Conservation (phyloP, 1,284 basidiomycete species). For the Fomitopsis betulina region DNA sequence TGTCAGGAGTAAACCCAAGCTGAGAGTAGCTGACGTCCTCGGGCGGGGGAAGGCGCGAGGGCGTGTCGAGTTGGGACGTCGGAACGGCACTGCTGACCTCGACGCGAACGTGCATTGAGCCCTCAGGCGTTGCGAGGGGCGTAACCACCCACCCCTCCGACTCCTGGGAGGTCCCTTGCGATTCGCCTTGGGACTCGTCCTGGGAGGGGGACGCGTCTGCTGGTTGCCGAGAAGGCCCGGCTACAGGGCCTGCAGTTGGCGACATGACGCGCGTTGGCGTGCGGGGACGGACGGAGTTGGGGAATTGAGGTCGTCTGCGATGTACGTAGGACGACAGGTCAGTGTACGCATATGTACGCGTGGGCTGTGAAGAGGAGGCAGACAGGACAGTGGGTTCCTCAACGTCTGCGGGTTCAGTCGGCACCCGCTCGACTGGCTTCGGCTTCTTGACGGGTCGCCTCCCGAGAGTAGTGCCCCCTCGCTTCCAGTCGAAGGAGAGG, state of each 20-base stretch:
- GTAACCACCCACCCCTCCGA: constrained; percentile 42
- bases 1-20: constrained; percentile 28
- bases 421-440: constrained; percentile 35
- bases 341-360: background rate
- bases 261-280: background rate
- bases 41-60: constrained; percentile 26
- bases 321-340: background rate
- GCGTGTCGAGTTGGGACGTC: constrained; percentile 34
- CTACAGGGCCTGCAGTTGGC: background rate
- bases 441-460: constrained; percentile 25
- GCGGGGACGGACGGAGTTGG: background rate
- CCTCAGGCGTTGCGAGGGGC: constrained; percentile 50
- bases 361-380: constrained; percentile 7
- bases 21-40: constrained; percentile 33
- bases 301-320: background rate
- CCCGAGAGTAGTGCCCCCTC: constrained; percentile 10
- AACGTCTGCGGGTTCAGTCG: constrained; percentile 44
- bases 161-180: constrained; percentile 36
- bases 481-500: constrained; percentile 16
- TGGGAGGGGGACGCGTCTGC: constrained; percentile 8
- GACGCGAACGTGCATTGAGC: constrained; percentile 43
- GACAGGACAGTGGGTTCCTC: constrained; percentile 25
- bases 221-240: background rate
- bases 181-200: constrained; percentile 15
- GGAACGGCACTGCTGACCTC: constrained; percentile 29